A percentile compares a stretch with the other conserved stretches of the same genome.
Evolutionary conservation across 2,329 filamentous ascomycete species (phyloP).

Genomic region (Colletotrichum camelliae): DNA sequence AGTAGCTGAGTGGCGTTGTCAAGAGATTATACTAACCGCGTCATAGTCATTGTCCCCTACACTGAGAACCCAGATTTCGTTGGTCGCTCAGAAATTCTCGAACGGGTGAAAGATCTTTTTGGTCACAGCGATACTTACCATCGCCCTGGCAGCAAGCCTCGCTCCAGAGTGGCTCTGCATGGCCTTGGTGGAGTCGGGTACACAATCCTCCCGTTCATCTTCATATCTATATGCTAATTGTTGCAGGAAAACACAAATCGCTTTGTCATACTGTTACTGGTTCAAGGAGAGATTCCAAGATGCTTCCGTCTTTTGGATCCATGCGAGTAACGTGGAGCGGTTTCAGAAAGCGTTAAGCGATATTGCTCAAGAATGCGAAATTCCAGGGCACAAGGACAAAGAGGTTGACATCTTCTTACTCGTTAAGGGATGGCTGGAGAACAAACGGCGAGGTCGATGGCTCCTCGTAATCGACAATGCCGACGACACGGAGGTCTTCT

Average conservation of each 20-base stretch:
- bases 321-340: constrained; percentile 33
- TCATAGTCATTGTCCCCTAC: background rate
- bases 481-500: constrained; percentile 17
- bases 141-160: background rate
- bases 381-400: constrained; percentile 19
- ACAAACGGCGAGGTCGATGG: constrained; percentile 20
- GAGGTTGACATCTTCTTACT: constrained; percentile 25
- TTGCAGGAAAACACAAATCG: constrained; percentile 37
- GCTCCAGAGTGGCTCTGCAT: background rate
- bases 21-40: background rate
- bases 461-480: constrained; percentile 26
- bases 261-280: constrained; percentile 32
- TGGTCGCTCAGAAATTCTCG: background rate
- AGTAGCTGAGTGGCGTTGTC: background rate
- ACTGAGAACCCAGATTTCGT: background rate
- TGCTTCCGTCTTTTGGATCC: constrained; percentile 37
- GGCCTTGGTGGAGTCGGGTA: constrained; percentile 3
- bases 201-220: rapidly evolving
- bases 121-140: background rate
- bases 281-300: constrained; percentile 22
- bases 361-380: constrained; percentile 29
- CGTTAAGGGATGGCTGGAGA: constrained; percentile 33
- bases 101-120: background rate
- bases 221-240: background rate
- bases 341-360: constrained; percentile 30